Percentiles rank a stretch among this genome's conserved stretches.
Evolutionary conservation across 208 protist species (phyloP).

Genomic region (Borovskyia barvae): DNA sequence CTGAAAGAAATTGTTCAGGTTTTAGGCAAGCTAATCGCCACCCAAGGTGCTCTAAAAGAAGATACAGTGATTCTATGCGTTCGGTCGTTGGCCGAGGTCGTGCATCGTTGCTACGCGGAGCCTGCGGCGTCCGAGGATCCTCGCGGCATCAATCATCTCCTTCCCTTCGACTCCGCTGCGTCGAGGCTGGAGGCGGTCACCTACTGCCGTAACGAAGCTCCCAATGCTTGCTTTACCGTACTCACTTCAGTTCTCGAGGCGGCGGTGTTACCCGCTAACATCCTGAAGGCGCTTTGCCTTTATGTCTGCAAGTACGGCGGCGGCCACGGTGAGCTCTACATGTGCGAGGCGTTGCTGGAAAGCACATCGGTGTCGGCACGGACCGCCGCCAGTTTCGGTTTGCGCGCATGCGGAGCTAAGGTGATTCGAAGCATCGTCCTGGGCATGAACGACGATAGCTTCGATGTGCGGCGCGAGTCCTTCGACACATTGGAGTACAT

Average conservation of each 20-base stretch:
- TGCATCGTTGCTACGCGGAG: conserved; percentile 6
- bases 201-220: conserved; percentile 36
- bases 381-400: conserved; percentile 53
- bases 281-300: conserved; percentile 55
- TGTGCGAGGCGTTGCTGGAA: conserved; percentile 50
- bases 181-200: conserved; percentile 31
- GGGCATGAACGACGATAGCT: conserved; percentile 55
- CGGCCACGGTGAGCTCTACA: conserved; percentile 57
- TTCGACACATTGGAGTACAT: conserved; percentile 50
- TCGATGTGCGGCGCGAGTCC: conserved; percentile 51
- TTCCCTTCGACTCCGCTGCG: conserved; percentile 1
- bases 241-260: conserved; percentile 48
- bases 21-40: conserved; percentile 32
- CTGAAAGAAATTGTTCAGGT: conserved; percentile 42
- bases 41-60: conserved; percentile 34
- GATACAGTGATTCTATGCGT: conserved; percentile 54
- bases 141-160: not conserved
- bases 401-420: conserved; percentile 61
- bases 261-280: conserved; percentile 36
- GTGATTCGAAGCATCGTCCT: conserved; percentile 52
- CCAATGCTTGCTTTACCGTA: conserved; percentile 47
- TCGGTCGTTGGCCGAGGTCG: conserved; percentile 35
- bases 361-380: conserved; percentile 25
- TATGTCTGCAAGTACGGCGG: conserved; percentile 62
- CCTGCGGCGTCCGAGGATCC: not conserved